phyloP scores from a whole-genome alignment of 495 filamentous ascomycete genomes.

The Hypoxylon fragiforme region DNA sequence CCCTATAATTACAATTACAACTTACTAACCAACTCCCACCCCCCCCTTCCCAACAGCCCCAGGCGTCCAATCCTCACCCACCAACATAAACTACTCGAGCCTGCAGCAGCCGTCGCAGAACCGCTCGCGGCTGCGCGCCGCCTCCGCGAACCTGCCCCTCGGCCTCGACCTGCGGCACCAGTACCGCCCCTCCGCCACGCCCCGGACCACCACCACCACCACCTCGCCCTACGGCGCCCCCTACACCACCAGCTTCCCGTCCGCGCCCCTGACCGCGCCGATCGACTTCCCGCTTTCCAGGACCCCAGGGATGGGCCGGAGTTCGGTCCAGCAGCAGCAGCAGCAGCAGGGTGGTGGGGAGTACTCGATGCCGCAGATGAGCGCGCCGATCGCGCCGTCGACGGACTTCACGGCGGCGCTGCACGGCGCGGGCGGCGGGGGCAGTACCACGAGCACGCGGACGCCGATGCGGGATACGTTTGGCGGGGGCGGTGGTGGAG shows the following conservation, averaged over 20 bases:
- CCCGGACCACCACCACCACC: constrained; percentile 42
- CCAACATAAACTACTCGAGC: constrained; percentile 50
- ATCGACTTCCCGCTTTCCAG: constrained; percentile 57
- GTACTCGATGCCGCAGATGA: constrained; percentile 59
- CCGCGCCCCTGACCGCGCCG: constrained; percentile 56
- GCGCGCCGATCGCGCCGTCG: constrained; percentile 56
- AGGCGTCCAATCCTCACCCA: constrained; percentile 51
- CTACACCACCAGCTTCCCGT: constrained; percentile 56
- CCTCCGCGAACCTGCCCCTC: constrained; percentile 51
- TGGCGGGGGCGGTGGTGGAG: constrained; percentile 44
- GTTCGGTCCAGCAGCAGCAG: constrained; percentile 40
- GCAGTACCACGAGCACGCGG: constrained; percentile 44
- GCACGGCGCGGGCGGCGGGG: too few species aligned
- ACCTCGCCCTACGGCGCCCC: constrained; percentile 47
- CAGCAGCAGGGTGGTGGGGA: too few species aligned
- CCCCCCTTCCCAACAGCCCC: constrained; percentile 38
- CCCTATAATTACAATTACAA: too few species aligned
- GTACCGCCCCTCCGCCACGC: constrained; percentile 48
- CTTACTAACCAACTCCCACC: too few species aligned
- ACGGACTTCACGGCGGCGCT: constrained; percentile 57
- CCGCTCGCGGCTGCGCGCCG: constrained; percentile 50
- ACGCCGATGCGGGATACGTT: constrained; percentile 52
- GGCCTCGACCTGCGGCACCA: constrained; percentile 53
- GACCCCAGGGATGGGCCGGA: constrained; percentile 44
- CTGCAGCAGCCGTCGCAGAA: constrained; percentile 48